Base-by-base conservation (phyloP, 768 basidiomycete genomes). In the Gloeopeniophorella convolvens region DNA sequence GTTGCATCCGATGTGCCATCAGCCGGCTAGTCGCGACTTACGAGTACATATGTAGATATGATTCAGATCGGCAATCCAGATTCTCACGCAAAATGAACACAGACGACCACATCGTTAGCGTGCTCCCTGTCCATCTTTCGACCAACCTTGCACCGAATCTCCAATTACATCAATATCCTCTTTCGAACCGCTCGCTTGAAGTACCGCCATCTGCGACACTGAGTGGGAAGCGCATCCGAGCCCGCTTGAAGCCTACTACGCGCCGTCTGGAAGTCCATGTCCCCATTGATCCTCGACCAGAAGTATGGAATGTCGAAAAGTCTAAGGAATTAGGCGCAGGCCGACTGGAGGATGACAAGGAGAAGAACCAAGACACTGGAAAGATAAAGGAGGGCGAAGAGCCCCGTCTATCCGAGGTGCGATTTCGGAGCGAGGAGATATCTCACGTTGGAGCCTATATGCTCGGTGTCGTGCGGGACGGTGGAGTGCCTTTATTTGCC, bases 141-240 rank as follows among this genome's bases (percentile, higher is more conserved):
- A 78, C 83, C 62, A 65, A 68, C 13, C 75, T 85, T 18, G 63
- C 69, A 28, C 77, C 83, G 2, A 75, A 82, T 60, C 63, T 92
- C 32, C 86, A 90, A 31, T 65, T 91, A 4, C 87, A 90, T 59
- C 89, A 92, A 57, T 91, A 82, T 59, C 89, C 90, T 5, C 74
- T 92, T 7, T 70, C 89, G 2, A 80, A 74, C 8, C 76, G 86
- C 23, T 81, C 87, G 9, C 71, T 92, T 2, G 84, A 85, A 66
- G 75, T 74, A 3, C 89, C 89, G 5, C 88, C 89, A 26, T 84
- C 86, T 2, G 85, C 89, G 6, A 63, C 68, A 32, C 61, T 74
- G 28, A 83, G 79, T 59, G 89, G 90, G 6, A 90, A 90, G 66
- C 76, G 78, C 20, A 86, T 92, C 48, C 74, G 73, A 28, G 87